Evolutionary conservation across 192 early-diverging fungal genomes (phyloP), one percentile per base, ranked within the genome.

Genomic region (Mortierella alpina): DNA sequence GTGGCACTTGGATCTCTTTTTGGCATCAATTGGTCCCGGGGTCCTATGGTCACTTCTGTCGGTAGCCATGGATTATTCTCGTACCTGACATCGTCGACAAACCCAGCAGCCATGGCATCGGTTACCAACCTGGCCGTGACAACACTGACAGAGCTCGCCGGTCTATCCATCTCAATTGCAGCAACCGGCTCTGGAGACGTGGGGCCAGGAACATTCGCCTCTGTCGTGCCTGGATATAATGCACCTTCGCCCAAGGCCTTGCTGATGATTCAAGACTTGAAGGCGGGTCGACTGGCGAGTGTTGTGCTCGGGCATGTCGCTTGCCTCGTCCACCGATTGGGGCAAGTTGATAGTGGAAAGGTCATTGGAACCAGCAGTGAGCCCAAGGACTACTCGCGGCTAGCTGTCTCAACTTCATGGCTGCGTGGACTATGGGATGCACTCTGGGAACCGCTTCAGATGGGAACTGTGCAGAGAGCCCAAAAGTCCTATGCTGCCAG

Each of bases 361-460:
- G 61, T 72, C 4, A 67, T 84, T 44, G 80, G 73, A 0, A 84
- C 75, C 14, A 82, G 83, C n/a, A 72, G 64, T 39, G 88, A 90
- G 55, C 86, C 86, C 15, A 87, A 78, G 44, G 72, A 83, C 20
- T 90, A 88, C 52, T 70, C 80, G 7, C 86, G 87, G 18, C 54
- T 90, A 15, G 69, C 78, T 18, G 72, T 71, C 15, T 60, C 76
- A 14, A 87, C 86, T 10, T 88, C 87, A 22, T 88, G 84, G 75
- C 58, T 90, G n/a, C 73, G 86, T 51, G 74, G 69, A 7, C 61
- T 87, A 6, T 90, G 86, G 75, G 88, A 90, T 66, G 71, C 59
- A 3, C 42, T 78, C 60, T 57, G 79, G 59, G 61, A 75, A 45
- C 67, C 70, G 5, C 51, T 76, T 12, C 72, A 64, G 63, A 80